These are phyloP conservation scores for Phialophora verrucosa DNA, from an alignment of 2,329 filamentous ascomycete genomes.

Conservation along the genomic window DNA sequence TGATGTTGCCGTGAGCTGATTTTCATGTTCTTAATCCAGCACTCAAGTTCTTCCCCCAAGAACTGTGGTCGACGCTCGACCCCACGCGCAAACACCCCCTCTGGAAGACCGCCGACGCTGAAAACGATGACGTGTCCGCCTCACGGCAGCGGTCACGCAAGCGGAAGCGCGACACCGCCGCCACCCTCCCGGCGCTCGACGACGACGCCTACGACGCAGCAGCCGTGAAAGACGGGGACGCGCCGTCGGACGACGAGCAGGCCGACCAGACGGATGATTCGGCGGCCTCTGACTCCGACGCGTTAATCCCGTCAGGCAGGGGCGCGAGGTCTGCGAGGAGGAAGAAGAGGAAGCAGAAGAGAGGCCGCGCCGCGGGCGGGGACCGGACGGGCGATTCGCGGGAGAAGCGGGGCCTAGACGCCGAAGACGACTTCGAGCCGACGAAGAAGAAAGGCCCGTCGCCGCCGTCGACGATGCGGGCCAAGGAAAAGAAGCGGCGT, in stretches of 20 bases:
- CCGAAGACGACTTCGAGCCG: conserved; percentile 45
- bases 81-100: conserved; percentile 49
- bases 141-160: conserved; percentile 41
- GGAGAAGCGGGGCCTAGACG: conserved; percentile 44
- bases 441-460: conserved; percentile 46
- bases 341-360: conserved; percentile 5
- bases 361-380: conserved; percentile 11
- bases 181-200: conserved; percentile 18
- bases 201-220: conserved; percentile 50
- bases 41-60: conserved; percentile 63
- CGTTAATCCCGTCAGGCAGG: conserved; percentile 24
- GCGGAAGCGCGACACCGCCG: conserved; percentile 39
- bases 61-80: conserved; percentile 62
- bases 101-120: conserved; percentile 42
- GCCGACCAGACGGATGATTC: conserved; percentile 32
- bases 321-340: conserved; percentile 27
- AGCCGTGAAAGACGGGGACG: background rate
- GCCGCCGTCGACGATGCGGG: conserved; percentile 25
- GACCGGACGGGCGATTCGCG: conserved; percentile 25
- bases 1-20: background rate
- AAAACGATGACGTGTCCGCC: conserved; percentile 18
- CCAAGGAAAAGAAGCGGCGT: conserved; percentile 20
- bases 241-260: conserved; percentile 46
- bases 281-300: conserved; percentile 29
- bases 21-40: conserved; percentile 43